Evolutionary conservation across 2,329 filamentous ascomycete genomes (phyloP), one percentile per base, ranked within the genome.

Genomic region (Aspergillus pseudotamarii): DNA sequence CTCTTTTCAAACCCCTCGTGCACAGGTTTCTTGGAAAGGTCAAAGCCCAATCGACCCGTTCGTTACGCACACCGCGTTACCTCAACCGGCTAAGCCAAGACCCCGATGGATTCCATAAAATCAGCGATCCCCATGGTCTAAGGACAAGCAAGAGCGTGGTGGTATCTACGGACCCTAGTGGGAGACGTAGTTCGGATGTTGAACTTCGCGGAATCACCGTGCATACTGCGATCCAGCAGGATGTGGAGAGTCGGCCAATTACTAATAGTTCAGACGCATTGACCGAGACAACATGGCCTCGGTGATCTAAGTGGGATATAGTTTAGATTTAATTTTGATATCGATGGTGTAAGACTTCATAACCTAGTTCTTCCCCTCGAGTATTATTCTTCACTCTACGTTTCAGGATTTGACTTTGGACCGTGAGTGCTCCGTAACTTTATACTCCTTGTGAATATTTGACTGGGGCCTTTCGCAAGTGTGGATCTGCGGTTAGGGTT

Each of bases 1-100:
- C 66, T 2, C 53, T 69, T 1, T 61, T 69, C 51, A 70, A 66
- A 26, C 68, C 67, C 0, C 26, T 69, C 10, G 46, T 68, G 23
- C 62, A 64, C 2, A 60, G 59, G 10, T 64, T 64, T 36, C 41
- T 64, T 14, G 62, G 59, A 34, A 64, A 58, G 8, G 55, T 53
- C 8, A 64, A 64, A 12, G 55, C 38, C 30, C 59, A 60, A 26
- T 55, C 62, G 9, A 54, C 38, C 11, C 28, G 28, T 6, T 32
- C 56, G 11, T 50, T 55, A 38, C 50, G 55, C 32, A 61, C 59
- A 6, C 55, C 59, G 50, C 62, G 54, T 2, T 61, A 61, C 55
- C 32, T 58, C 19, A 36, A 45, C 38, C 55, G 55, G n/a, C 30
- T 41, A 12, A 45, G 43, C 23, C 48, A 61, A 23, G 50, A 28